These are phyloP conservation scores for Leishmania guyanensis DNA, from an alignment of 208 protist species.

Conservation along the genomic window DNA sequence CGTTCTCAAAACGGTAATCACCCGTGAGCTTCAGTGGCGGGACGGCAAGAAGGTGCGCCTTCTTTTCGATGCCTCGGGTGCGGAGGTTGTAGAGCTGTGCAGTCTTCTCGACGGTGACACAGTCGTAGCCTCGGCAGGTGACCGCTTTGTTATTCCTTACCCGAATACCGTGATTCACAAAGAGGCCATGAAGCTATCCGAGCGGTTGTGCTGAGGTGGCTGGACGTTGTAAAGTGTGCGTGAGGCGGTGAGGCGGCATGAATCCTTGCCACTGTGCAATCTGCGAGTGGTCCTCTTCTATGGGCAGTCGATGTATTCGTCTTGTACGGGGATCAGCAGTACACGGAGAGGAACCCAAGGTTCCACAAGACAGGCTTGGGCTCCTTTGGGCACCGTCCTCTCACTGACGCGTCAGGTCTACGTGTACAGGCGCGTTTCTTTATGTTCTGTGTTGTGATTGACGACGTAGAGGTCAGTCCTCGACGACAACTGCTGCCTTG, in stretches of 20 bases:
- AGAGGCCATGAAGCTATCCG: constrained; percentile 59
- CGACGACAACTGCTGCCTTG: background rate
- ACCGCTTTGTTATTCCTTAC: constrained; percentile 86
- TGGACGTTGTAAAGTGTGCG: background rate
- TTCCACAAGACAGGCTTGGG: background rate
- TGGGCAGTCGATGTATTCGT: background rate
- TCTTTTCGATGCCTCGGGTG: constrained; percentile 78
- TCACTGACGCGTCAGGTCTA: background rate
- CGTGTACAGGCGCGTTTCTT: background rate
- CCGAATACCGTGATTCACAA: constrained; percentile 68
- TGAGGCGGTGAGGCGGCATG: background rate
- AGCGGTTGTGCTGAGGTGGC: constrained; percentile 11
- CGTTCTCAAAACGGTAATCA: constrained; percentile 70
- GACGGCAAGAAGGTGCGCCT: constrained; percentile 71
- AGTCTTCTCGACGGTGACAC: constrained; percentile 61
- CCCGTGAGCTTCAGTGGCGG: constrained; percentile 84
- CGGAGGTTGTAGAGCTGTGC: constrained; percentile 58
- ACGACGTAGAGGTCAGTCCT: background rate
- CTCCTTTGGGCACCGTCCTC: too few species aligned
- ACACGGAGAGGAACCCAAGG: background rate
- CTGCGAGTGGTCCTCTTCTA: background rate
- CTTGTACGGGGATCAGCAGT: background rate
- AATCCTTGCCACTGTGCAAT: background rate
- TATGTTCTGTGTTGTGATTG: background rate
- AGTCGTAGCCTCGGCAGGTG: constrained; percentile 82